Conservation (phyloP, 2,329 filamentous ascomycete species). For the Pezicula rhizophila region DNA sequence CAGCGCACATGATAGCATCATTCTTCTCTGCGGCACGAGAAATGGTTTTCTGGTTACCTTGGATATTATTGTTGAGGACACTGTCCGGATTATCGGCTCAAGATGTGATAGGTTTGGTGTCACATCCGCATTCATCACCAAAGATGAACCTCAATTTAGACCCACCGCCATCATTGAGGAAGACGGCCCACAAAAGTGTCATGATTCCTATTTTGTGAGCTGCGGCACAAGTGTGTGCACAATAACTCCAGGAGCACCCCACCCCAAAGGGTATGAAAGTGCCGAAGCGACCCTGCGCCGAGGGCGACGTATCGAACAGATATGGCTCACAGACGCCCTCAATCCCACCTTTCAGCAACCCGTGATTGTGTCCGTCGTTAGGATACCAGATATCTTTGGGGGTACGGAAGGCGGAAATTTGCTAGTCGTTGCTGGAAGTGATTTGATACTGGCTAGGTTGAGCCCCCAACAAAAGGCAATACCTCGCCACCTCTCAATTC, state of each 20-base stretch:
- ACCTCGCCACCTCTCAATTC: constrained; percentile 41
- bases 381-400: constrained; percentile 29
- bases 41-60: constrained; percentile 22
- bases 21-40: constrained; percentile 23
- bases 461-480: constrained; percentile 39
- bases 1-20: constrained; percentile 4
- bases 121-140: constrained; percentile 19
- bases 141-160: constrained; percentile 11
- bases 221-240: constrained; percentile 40
- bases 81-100: constrained; percentile 8
- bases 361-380: constrained; percentile 41
- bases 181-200: not conserved
- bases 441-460: constrained; percentile 48
- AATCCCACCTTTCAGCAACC: constrained; percentile 41
- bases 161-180: too few relatives aligned
- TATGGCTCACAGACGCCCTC: constrained; percentile 47
- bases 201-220: constrained; percentile 35
- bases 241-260: constrained; percentile 6
- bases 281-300: not conserved
- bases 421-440: constrained; percentile 43
- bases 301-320: constrained; percentile 23
- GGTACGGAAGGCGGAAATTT: constrained; percentile 30
- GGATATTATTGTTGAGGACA: constrained; percentile 9
- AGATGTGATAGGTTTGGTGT: constrained; percentile 19
- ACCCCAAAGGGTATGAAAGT: not conserved